A percentile compares a stretch with the other conserved stretches of the same genome.
Evolutionary conservation across 1,284 basidiomycete species (phyloP).

Genomic region (Heterobasidion irregulare): DNA sequence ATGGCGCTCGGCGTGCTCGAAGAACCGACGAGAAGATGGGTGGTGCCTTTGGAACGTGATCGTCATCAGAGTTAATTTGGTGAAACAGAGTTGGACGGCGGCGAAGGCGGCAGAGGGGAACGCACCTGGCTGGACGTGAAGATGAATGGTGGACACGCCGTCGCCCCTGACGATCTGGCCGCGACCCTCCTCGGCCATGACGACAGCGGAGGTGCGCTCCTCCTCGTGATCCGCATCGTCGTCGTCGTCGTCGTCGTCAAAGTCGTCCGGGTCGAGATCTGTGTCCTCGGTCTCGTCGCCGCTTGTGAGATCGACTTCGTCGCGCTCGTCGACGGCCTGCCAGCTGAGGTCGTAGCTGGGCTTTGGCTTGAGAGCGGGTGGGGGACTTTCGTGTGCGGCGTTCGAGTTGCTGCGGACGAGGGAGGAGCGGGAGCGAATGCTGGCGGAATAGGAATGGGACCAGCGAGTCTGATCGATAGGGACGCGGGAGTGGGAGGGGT

Average conservation of each 20-base stretch:
- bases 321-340: constrained; percentile 65
- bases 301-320: constrained; percentile 56
- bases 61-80: constrained; percentile 1
- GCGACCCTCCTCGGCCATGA: constrained; percentile 74
- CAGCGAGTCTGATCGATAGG: constrained; percentile 52
- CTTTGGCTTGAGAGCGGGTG: constrained; percentile 39
- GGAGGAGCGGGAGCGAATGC: constrained; percentile 59
- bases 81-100: background rate
- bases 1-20: constrained; percentile 72
- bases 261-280: constrained; percentile 24
- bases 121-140: constrained; percentile 64
- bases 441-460: constrained; percentile 58
- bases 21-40: constrained; percentile 79
- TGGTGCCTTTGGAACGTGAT: constrained; percentile 53
- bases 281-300: constrained; percentile 69
- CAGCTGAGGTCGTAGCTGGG: constrained; percentile 68
- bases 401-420: constrained; percentile 39
- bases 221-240: constrained; percentile 45
- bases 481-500: constrained; percentile 26
- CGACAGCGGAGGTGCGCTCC: constrained; percentile 65
- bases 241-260: constrained; percentile 39
- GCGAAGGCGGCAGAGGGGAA: constrained; percentile 1
- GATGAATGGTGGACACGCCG: constrained; percentile 46
- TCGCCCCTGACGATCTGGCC: constrained; percentile 72
- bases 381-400: constrained; percentile 32